Evolutionary conservation across 495 filamentous ascomycete genomes (phyloP).

Genomic region (Penicillium pulvis): DNA sequence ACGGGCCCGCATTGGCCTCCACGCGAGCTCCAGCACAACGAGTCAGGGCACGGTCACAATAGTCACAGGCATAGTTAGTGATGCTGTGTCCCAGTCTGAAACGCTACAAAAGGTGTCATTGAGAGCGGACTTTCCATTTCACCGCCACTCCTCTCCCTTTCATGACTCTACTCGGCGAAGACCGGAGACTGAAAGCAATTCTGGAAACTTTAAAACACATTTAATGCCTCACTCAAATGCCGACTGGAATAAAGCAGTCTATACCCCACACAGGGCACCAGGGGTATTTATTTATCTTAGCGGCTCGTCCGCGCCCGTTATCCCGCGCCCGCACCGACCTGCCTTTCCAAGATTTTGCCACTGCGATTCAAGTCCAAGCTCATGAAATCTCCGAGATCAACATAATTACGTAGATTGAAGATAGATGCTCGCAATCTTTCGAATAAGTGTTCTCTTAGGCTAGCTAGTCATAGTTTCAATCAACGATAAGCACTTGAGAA

Average conservation of each 20-base stretch:
- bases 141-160: not conserved
- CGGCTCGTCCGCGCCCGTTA: conserved; percentile 1
- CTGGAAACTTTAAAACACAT: not conserved
- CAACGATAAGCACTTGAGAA: too few relatives aligned
- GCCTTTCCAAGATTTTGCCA: not conserved
- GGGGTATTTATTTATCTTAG: not conserved
- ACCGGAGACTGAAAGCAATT: not conserved
- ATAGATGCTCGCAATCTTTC: not conserved
- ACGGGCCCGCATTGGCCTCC: conserved; percentile 3
- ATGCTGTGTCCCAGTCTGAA: conserved; percentile 16
- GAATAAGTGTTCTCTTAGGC: not conserved
- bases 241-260: not conserved
- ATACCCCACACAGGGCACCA: not conserved
- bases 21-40: conserved; percentile 5
- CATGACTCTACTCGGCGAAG: not conserved
- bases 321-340: conserved; percentile 7
- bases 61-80: conserved; percentile 7
- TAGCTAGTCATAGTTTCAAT: too few relatives aligned
- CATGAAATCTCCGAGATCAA: conserved; percentile 1
- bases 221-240: not conserved
- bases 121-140: not conserved
- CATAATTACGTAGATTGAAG: not conserved
- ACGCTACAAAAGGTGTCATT: not conserved
- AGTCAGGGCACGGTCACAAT: conserved; percentile 4
- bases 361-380: conserved; percentile 1